Evolutionary conservation across 768 basidiomycete genomes (phyloP).

Genomic region (Kondoa malvinella): DNA sequence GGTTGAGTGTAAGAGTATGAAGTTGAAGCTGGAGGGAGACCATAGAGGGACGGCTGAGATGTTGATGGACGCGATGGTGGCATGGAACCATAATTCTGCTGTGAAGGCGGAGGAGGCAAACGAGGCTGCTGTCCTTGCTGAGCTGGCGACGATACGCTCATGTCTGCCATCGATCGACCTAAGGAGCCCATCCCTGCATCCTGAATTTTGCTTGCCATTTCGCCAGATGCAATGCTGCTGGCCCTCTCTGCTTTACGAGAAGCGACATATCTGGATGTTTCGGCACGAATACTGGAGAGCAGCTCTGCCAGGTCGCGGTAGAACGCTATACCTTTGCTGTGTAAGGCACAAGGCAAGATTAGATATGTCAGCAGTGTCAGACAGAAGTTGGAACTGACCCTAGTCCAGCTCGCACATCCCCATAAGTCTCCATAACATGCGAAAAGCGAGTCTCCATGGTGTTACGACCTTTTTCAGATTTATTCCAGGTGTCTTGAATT

Average conservation of each 20-base stretch:
- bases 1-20: constrained; percentile 4
- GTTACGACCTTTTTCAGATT: constrained; percentile 59
- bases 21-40: background rate
- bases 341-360: constrained; percentile 7
- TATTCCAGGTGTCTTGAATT: constrained; percentile 63
- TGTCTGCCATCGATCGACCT: background rate
- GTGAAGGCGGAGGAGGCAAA: background rate
- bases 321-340: constrained; percentile 73
- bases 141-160: background rate
- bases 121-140: background rate
- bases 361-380: no score
- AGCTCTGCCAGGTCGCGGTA: constrained; percentile 63
- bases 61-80: no score
- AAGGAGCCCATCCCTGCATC: no score
- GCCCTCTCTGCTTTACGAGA: background rate
- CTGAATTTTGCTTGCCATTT: background rate
- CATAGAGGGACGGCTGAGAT: no score
- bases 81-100: background rate
- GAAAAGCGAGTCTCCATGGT: constrained; percentile 56
- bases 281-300: constrained; percentile 26
- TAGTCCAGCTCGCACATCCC: constrained; percentile 69
- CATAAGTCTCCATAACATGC: constrained; percentile 63
- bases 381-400: background rate
- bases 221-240: background rate
- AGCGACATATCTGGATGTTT: background rate